Base-by-base conservation (phyloP, 495 filamentous ascomycete species). In the Tetracladium marchalianum region DNA sequence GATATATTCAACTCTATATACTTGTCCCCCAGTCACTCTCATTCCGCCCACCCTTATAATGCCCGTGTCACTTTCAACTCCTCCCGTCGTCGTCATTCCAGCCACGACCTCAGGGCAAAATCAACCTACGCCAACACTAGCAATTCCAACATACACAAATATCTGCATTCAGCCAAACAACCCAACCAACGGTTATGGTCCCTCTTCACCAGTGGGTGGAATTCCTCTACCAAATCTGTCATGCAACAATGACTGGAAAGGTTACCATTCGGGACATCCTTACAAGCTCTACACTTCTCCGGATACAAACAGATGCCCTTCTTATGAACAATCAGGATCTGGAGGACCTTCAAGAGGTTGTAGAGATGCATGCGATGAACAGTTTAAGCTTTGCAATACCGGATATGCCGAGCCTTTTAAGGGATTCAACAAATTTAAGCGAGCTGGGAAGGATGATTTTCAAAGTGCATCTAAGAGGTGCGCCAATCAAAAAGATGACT, bases 241-340 rank as follows among this genome's bases (percentile, higher is more conserved):
- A 11, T 75, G 71, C 63, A 75, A 75, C 61, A 67, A 75, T 44
- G 40, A 69, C 11, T 33, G 36, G 16, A 33, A 35, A 11, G 65
- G 70, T 42, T 71, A 51, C 46, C 11, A 51, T 0, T 16, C 24
- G 4, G 37, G 43, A 31, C 61, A 66, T 48, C 61, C 60, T 31
- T 71, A 71, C 64, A 75, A 75, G 58, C 54, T 65, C 11, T 75
- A 72, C 63, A 62, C 52, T 9, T 46, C 58, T 41, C 31, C 57
- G 11, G 58, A 70, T 31, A 56, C 53, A 35, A 17, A 16, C 13
- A 58, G 60, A n/a, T 75, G 71, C 54, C 52, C 54, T 15, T 55
- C 56, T 15, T 75, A 70, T 49, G 22, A 43, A 9, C 61, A 63
- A 32, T 17, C 41, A 36, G 22, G 22, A 7, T 27, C 22, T 27